Percentiles rank a stretch among this genome's conserved stretches.
These are phyloP conservation scores for Leccinum griseonigrum DNA, from an alignment of 1,284 basidiomycete genomes.

Conservation along the genomic window DNA sequence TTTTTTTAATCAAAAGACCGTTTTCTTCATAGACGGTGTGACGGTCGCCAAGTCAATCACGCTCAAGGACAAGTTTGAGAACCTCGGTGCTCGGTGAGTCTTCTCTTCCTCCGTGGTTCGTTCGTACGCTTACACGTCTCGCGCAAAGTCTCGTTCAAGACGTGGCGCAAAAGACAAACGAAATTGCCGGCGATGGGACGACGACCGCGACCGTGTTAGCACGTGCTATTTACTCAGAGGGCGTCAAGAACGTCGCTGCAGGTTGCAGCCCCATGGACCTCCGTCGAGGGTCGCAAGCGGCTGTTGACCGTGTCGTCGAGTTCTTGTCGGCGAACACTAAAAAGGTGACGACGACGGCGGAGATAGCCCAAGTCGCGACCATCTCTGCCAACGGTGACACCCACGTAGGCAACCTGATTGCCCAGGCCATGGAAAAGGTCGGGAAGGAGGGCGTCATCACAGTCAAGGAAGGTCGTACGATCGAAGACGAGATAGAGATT, in stretches of 20 bases:
- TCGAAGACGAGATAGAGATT: constrained; percentile 98
- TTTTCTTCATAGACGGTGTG: constrained; percentile 76
- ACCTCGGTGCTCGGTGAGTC: constrained; percentile 91
- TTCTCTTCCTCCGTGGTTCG: neutral
- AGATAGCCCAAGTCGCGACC: constrained; percentile 98
- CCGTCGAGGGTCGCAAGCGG: constrained; percentile 92
- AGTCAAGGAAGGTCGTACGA: constrained; percentile 97
- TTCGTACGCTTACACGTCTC: neutral
- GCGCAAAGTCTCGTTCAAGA: constrained; percentile 82
- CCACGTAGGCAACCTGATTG: constrained; percentile 94
- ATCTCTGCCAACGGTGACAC: constrained; percentile 97
- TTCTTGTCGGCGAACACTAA: constrained; percentile 90
- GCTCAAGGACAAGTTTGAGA: constrained; percentile 98
- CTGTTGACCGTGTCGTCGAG: constrained; percentile 93
- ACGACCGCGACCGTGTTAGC: constrained; percentile 98
- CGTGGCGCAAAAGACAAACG: constrained; percentile 96
- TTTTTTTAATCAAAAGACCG: neutral
- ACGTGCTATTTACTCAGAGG: constrained; percentile 96
- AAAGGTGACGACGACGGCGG: constrained; percentile 94
- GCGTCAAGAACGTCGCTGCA: constrained; percentile 98
- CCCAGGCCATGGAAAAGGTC: constrained; percentile 99
- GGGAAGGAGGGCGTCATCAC: constrained; percentile 99
- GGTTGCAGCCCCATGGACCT: constrained; percentile 99
- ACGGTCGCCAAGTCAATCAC: constrained; percentile 96
- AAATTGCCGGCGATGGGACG: constrained; percentile 96